These are phyloP conservation scores for Leccinum sublutescens DNA, from an alignment of 768 basidiomycete genomes.

Conservation along the genomic window DNA sequence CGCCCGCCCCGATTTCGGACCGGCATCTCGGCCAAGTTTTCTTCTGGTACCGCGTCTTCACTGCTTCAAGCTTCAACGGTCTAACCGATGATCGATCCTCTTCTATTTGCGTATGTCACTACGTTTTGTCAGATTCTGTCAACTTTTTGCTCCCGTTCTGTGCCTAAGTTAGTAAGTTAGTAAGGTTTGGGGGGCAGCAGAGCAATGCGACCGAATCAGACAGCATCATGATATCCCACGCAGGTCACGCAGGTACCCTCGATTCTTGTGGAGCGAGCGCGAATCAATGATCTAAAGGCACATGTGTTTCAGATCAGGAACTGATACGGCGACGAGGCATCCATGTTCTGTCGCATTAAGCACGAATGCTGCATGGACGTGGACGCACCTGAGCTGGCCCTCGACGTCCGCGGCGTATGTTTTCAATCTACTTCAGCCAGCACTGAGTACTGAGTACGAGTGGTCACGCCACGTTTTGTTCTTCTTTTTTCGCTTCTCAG, in stretches of 20 bases:
- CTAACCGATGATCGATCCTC: too few relatives aligned
- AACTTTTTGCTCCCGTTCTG: not conserved
- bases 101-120: not conserved
- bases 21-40: too few relatives aligned
- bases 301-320: not conserved
- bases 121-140: not conserved
- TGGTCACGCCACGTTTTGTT: not conserved
- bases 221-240: not conserved
- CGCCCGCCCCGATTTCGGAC: not conserved
- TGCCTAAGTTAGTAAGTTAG: not conserved
- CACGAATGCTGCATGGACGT: not conserved
- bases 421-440: not conserved
- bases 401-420: not conserved
- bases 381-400: slow-evolving; percentile 4
- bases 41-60: too few relatives aligned
- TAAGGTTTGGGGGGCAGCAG: not conserved
- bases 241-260: not conserved
- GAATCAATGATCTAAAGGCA: not conserved
- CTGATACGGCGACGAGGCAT: not conserved
- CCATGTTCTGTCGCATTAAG: not conserved
- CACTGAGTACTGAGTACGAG: not conserved
- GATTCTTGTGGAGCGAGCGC: not conserved
- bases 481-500: not conserved
- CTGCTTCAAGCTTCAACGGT: too few relatives aligned
- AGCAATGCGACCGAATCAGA: not conserved